Evolutionary conservation across 768 basidiomycete genomes (phyloP).

Genomic region (Lentinula boryana): DNA sequence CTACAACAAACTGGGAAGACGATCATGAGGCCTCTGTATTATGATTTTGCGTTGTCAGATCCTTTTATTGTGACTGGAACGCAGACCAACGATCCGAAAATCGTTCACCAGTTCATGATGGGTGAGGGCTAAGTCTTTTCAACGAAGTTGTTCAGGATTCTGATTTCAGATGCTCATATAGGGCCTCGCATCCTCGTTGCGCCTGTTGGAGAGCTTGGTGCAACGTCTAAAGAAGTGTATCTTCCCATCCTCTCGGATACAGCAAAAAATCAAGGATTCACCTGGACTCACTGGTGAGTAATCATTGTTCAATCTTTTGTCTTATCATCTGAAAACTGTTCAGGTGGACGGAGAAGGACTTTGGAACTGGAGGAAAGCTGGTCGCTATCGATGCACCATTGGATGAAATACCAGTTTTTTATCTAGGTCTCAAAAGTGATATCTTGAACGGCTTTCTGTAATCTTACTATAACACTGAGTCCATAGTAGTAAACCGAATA

Average conservation of each 20-base stretch:
- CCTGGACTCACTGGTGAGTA: slow-evolving; percentile 16
- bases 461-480: neutral
- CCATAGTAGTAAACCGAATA: neutral
- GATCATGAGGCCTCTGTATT: slow-evolving; percentile 26
- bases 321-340: neutral
- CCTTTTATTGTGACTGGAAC: slow-evolving; percentile 21
- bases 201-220: slow-evolving; percentile 24
- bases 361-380: slow-evolving; percentile 20
- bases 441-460: slow-evolving; percentile 17
- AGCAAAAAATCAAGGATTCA: neutral
- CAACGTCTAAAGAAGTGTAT: slow-evolving; percentile 22
- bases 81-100: slow-evolving; percentile 18
- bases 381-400: slow-evolving; percentile 24
- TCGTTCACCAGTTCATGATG: slow-evolving; percentile 29
- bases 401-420: slow-evolving; percentile 28
- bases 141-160: neutral
- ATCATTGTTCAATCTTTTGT: neutral
- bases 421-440: slow-evolving; percentile 22
- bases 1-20: slow-evolving; percentile 24
- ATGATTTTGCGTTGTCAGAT: slow-evolving; percentile 25
- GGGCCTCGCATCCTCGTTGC: slow-evolving; percentile 25
- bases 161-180: slow-evolving; percentile 4
- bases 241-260: slow-evolving; percentile 1
- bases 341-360: slow-evolving; percentile 27
- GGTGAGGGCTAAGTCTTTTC: slow-evolving; percentile 14